Evolutionary conservation across 2,329 filamentous ascomycete species (phyloP), one percentile per base, ranked within the genome.

Genomic region (Fusarium sp.): DNA sequence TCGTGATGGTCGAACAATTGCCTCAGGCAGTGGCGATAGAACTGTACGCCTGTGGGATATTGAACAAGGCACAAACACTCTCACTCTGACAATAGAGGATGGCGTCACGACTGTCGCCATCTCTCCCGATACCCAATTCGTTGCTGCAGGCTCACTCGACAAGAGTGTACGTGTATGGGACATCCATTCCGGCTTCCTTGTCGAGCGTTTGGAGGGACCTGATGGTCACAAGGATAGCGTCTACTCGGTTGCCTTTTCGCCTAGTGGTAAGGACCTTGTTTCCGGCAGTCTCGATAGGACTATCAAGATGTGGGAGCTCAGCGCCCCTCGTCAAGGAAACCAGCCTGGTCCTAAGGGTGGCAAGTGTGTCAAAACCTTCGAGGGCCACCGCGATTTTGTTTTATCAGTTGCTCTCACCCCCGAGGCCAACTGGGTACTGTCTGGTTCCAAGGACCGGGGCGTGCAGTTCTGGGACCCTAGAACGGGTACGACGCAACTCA

Each of bases 91-190:
- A 56, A 98, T 99, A 52, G 96, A 98, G 83, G 96, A 99, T 80
- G 96, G 96, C 58, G 96, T 98, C 45, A 98, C 96, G 6, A 98
- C 96, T 5, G 96, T 99, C 56, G 96, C 96, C 73, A 98, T 98
- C 81, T 98, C 96, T 38, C 96, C 96, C 12, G 95, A 98, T 82
- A 96, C 94, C 63, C 94, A 96, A 78, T 97, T 93, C 79, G 95
- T 99, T 38, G 96, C 96, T 12, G 96, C 96, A 47, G 96, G 96
- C 54, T 98, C 95, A 48, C 89, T 99, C 48, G 96, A 98, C 82
- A 98, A 98, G 92, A 98, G 95, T 80, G 96, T 99, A 28, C 92
- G 96, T 51, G 96, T 99, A 36, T 99, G 96, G 96, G 96, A 98
- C 81, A 94, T 95, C 44, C 90, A 91, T 74, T 93, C 90, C 67